phyloP scores from a whole-genome alignment of 2,329 filamentous ascomycete genomes.

The Clonostachys solani region DNA sequence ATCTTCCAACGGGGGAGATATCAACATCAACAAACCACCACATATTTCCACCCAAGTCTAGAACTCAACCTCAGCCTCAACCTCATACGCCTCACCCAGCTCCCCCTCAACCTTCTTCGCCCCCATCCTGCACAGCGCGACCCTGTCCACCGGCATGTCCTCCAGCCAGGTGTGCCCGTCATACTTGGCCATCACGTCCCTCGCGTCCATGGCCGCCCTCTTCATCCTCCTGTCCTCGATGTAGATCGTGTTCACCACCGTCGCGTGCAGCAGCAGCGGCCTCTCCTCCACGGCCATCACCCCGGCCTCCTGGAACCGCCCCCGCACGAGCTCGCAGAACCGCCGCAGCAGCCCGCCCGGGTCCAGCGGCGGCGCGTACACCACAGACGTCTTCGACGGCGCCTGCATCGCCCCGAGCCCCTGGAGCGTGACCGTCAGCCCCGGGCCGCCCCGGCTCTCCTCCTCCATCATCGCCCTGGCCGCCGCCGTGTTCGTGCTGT shows the following conservation, averaged over 20 bases:
- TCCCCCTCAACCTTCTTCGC: slow-evolving; percentile 60
- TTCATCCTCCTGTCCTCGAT: slow-evolving; percentile 30
- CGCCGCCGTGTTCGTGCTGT: not conserved
- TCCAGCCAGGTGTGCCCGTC: slow-evolving; percentile 68
- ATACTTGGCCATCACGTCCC: slow-evolving; percentile 53
- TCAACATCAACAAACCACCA: not conserved
- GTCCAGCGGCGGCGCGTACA: slow-evolving; percentile 62
- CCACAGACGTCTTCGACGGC: slow-evolving; percentile 50
- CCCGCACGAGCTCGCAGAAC: slow-evolving; percentile 54
- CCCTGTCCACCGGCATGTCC: slow-evolving; percentile 59
- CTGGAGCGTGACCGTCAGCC: slow-evolving; percentile 40
- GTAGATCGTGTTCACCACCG: slow-evolving; percentile 82
- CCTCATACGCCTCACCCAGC: slow-evolving; percentile 45
- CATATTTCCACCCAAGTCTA: slow-evolving; percentile 9
- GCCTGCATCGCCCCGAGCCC: slow-evolving; percentile 60
- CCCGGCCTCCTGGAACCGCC: slow-evolving; percentile 48
- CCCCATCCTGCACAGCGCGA: slow-evolving; percentile 86
- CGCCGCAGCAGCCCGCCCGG: slow-evolving; percentile 36
- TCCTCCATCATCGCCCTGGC: slow-evolving; percentile 4
- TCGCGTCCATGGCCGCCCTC: slow-evolving; percentile 48
- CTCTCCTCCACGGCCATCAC: slow-evolving; percentile 55
- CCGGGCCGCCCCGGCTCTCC: slow-evolving; percentile 1
- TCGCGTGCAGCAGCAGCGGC: slow-evolving; percentile 75
- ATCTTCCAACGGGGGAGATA: no score
- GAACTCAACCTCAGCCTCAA: slow-evolving; percentile 42